Evolutionary conservation across 2,329 filamentous ascomycete species (phyloP).

Genomic region (Aspergillus melleus): DNA sequence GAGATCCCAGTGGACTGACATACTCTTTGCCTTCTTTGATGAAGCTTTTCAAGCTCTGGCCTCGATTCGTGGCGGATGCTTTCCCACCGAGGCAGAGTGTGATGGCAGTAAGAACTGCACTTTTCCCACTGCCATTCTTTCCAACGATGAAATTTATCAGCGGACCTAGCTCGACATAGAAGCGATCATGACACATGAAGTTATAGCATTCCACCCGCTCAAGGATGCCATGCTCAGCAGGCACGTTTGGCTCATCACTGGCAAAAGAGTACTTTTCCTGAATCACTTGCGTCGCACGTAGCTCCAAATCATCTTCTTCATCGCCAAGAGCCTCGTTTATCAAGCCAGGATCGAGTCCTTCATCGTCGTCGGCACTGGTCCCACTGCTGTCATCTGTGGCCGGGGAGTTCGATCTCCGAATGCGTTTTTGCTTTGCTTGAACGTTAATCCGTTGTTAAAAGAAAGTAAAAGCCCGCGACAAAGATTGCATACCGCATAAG

Average conservation of each 20-base stretch:
- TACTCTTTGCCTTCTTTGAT: constrained; percentile 85
- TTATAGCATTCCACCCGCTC: constrained; percentile 84
- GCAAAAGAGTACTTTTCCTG: constrained; percentile 49
- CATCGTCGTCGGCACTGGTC: constrained; percentile 24
- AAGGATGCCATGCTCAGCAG: constrained; percentile 82
- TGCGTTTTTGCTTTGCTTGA: constrained; percentile 43
- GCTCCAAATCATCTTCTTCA: constrained; percentile 50
- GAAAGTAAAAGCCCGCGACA: background rate
- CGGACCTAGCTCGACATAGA: constrained; percentile 83
- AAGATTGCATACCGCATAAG: constrained; percentile 29
- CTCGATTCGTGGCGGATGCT: constrained; percentile 87
- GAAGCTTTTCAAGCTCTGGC: constrained; percentile 82
- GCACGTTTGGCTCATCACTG: constrained; percentile 65
- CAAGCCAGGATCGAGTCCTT: constrained; percentile 11
- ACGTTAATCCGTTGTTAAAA: constrained; percentile 14
- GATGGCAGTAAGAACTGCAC: constrained; percentile 87
- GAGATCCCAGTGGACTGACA: constrained; percentile 31
- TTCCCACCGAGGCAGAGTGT: constrained; percentile 95
- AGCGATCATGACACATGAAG: constrained; percentile 91
- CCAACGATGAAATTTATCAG: constrained; percentile 98
- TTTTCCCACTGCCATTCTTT: constrained; percentile 97
- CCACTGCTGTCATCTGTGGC: constrained; percentile 16
- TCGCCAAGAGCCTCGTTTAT: constrained; percentile 25
- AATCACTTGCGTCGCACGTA: constrained; percentile 65
- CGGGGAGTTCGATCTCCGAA: constrained; percentile 34